Evolutionary conservation across 257 asterid species (phyloP), one percentile per base, ranked within the genome.

Genomic region (Scutellaria minor): DNA sequence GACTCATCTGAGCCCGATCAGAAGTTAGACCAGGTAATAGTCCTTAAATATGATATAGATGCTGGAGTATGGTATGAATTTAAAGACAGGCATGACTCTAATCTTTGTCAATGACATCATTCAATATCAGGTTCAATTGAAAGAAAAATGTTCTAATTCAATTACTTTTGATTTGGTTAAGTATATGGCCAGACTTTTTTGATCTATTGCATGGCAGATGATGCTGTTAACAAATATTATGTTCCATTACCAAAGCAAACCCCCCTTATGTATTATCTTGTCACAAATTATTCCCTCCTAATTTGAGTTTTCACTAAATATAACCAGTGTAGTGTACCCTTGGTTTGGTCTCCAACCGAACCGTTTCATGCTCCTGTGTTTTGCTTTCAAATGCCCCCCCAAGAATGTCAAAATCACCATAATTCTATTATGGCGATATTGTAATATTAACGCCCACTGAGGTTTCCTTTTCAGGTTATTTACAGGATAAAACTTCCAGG

Each of bases 401-500:
- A 14, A 61, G 10, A 69, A 24, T 62, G 65, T 46, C 54, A 47
- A 24, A 56, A 50, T 24, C 13, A 47, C 64, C 11, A 41, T 45
- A 57, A 13, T 47, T 61, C 40, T 20, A 51, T 14, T 45, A 24
- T 70, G 60, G 50, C 66, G 37, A 4, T 35, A 44, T 73, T 55
- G 6, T 18, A 54, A 53, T 5, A 31, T 7, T 82, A 69, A 66
- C 70, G 67, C 51, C 12, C 27, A 45, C 59, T 14, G 46, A 56
- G 65, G 41, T 77, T 70, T 74, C 44, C 63, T 44, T 75, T 20
- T 35, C 76, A 93, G 97, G 98, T 87, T 72, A 90, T 93, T 73
- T 93, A 93, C 86, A 86, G 91, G 52, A 93, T 93, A 81, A 93
- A 90, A 70, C 95, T 93, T 64, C 98, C 98, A 0, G 98, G 98